A percentile compares a stretch with the other conserved stretches of the same genome.
These are phyloP conservation scores for Ganoderma lucidum DNA, from an alignment of 1,284 basidiomycete species.

Conservation along the genomic window DNA sequence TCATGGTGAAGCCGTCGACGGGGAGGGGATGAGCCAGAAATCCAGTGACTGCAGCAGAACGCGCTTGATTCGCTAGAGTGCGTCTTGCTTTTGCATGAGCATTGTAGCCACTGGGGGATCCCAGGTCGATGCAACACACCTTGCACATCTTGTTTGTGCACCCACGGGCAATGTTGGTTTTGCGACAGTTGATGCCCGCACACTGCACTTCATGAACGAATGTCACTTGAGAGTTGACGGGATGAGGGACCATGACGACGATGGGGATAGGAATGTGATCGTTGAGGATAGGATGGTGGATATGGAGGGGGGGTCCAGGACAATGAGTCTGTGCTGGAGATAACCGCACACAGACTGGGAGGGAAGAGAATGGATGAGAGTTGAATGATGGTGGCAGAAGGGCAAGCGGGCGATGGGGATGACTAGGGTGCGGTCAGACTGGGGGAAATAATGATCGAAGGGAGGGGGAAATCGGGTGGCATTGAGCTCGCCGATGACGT, in stretches of 20 bases:
- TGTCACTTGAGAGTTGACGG: background rate
- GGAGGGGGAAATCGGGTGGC: too few relatives aligned
- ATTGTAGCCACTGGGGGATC: background rate
- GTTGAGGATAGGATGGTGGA: background rate
- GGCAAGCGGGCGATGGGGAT: background rate
- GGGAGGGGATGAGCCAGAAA: too few relatives aligned
- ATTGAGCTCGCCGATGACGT: too few relatives aligned
- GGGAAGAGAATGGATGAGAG: background rate
- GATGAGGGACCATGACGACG: background rate
- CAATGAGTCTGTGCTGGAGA: background rate
- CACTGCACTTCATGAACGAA: background rate
- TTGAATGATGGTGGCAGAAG: background rate
- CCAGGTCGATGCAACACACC: background rate
- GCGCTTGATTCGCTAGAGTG: background rate
- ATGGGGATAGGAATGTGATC: background rate
- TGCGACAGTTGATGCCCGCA: background rate
- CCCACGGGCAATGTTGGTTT: background rate
- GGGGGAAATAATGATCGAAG: too few relatives aligned
- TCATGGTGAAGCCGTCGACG: background rate
- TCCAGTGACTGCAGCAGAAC: too few relatives aligned
- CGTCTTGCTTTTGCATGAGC: background rate
- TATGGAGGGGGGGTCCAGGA: background rate
- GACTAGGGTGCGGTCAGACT: too few relatives aligned
- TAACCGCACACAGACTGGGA: background rate
- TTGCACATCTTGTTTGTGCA: constrained; percentile 1